Conservation (phyloP, 2,329 filamentous ascomycete genomes). For the Ophiognomonia clavigignenti-juglandacearum region DNA sequence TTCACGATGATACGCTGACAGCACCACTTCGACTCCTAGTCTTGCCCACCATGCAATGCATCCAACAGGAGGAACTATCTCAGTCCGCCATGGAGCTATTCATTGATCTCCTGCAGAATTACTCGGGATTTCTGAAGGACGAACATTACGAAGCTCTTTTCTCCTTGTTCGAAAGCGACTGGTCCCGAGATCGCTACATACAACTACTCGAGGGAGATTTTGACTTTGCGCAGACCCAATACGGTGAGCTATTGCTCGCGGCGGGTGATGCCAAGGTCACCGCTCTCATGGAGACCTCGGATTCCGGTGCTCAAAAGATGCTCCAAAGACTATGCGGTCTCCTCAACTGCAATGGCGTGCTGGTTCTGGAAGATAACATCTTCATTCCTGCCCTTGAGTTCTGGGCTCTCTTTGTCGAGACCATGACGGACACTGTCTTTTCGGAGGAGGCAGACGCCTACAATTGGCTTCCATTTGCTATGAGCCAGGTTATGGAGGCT, state of each 20-base stretch:
- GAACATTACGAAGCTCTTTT: conserved; percentile 55
- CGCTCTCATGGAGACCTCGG: conserved; percentile 49
- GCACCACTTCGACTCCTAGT: conserved; percentile 56
- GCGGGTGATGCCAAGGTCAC: conserved; percentile 64
- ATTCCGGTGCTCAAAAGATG: conserved; percentile 47
- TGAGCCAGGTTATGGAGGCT: conserved; percentile 56
- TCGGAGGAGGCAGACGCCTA: conserved; percentile 41
- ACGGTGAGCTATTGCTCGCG: conserved; percentile 62
- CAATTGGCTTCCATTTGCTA: conserved; percentile 54
- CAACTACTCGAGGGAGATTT: conserved; percentile 54
- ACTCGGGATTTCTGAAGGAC: conserved; percentile 55
- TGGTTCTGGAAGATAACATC: conserved; percentile 68
- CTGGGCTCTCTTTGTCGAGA: conserved; percentile 73
- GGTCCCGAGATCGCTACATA: conserved; percentile 53
- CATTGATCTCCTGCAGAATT: conserved; percentile 60
- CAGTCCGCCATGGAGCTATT: conserved; percentile 59
- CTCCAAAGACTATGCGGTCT: conserved; percentile 59
- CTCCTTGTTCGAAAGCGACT: conserved; percentile 54
- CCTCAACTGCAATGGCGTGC: conserved; percentile 59
- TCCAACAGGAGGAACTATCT: conserved; percentile 55
- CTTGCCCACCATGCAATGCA: conserved; percentile 53
- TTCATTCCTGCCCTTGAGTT: conserved; percentile 74
- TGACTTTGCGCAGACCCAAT: conserved; percentile 60
- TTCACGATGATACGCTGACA: conserved; percentile 52
- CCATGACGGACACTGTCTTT: conserved; percentile 54